These are phyloP conservation scores for Trifolium pratense DNA, from an alignment of 306 rosid species.

Conservation along the genomic window DNA sequence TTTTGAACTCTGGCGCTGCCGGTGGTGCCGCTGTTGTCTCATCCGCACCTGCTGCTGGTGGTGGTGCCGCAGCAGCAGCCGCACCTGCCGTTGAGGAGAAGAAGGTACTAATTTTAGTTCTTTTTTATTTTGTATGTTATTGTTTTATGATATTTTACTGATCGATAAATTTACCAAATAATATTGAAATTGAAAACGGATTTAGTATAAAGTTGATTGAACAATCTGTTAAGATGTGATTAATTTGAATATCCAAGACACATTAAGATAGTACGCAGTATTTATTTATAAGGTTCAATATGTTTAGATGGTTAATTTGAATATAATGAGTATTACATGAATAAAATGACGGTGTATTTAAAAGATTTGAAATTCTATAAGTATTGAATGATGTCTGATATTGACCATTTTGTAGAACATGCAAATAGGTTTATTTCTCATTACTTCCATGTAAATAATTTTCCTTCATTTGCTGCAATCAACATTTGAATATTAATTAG, in stretches of 20 bases:
- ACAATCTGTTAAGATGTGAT: background rate
- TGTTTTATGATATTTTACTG: background rate
- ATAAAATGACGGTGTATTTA: too few species aligned
- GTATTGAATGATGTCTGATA: background rate
- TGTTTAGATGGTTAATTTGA: too few species aligned
- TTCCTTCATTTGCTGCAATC: too few species aligned
- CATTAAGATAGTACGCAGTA: too few species aligned
- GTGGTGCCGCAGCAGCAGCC: conserved; percentile 36
- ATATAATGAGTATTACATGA: too few species aligned
- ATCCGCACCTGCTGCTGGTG: conserved; percentile 48
- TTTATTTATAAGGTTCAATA: too few species aligned
- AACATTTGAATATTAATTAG: too few species aligned
- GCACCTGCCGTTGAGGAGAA: conserved; percentile 66
- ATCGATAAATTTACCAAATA: background rate
- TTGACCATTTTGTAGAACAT: background rate
- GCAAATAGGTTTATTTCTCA: background rate
- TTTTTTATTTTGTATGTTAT: background rate
- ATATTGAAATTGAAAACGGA: too few species aligned
- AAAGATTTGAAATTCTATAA: too few species aligned
- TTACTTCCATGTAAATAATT: too few species aligned
- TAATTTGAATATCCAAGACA: too few species aligned
- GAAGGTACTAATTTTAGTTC: conserved; percentile 50
- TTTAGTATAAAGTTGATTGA: background rate
- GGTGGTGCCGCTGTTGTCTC: conserved; percentile 58
- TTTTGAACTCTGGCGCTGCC: conserved; percentile 56